These are phyloP conservation scores for Luffa acutangula DNA, from an alignment of 306 rosid species.

Conservation along the genomic window DNA sequence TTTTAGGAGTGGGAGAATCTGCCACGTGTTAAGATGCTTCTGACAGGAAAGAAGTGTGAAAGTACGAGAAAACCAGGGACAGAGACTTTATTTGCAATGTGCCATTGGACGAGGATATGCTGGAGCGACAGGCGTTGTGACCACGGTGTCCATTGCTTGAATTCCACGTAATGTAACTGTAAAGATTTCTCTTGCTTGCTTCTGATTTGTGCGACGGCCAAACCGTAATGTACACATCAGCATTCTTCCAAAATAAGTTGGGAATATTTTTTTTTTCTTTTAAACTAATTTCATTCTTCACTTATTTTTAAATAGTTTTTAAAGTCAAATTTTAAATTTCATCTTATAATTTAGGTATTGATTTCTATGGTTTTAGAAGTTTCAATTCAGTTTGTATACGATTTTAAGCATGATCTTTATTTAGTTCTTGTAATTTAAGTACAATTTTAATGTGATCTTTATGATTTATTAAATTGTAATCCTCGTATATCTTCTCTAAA, in stretches of 20 bases:
- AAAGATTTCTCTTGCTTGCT: background rate
- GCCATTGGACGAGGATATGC: slow-evolving; percentile 5
- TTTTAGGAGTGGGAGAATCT: background rate
- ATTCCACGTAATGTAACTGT: background rate
- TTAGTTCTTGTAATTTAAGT: no score
- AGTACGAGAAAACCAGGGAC: slow-evolving; percentile 30
- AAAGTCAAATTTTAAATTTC: no score
- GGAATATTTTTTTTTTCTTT: no score
- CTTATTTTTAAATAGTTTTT: no score
- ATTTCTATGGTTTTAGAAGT: no score
- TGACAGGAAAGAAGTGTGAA: background rate
- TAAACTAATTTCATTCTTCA: no score
- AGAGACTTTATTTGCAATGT: slow-evolving; percentile 4
- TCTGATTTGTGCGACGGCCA: background rate
- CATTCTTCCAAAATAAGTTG: background rate
- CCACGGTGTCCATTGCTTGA: slow-evolving; percentile 5
- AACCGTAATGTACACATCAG: background rate
- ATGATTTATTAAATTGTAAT: no score
- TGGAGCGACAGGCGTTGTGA: background rate
- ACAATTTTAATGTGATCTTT: no score
- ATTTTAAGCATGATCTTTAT: no score
- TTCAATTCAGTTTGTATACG: no score
- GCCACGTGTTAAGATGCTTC: slow-evolving; percentile 5
- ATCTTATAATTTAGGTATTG: no score
- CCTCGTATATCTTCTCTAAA: no score